phyloP scores from a whole-genome alignment of 2,329 filamentous ascomycete genomes.

The Aspergillus japonicus region DNA sequence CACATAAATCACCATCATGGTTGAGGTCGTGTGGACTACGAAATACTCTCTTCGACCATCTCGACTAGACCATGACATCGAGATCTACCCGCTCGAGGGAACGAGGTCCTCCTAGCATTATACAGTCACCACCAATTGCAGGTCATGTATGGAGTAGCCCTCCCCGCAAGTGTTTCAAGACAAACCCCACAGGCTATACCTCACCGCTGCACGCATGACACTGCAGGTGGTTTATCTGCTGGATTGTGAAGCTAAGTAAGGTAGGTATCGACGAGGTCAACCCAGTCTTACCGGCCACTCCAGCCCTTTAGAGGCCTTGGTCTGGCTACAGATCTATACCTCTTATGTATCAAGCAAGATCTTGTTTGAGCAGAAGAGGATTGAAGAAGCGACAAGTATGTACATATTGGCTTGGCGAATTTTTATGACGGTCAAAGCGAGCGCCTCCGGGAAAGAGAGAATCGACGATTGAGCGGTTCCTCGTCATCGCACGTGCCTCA shows the following conservation, averaged over 20 bases:
- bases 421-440: too few species aligned
- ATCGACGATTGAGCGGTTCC: conserved; percentile 11
- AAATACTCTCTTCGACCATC: too few species aligned
- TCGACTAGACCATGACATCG: too few species aligned
- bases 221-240: background rate
- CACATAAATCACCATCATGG: too few species aligned
- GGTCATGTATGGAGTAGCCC: background rate
- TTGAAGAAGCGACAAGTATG: too few species aligned
- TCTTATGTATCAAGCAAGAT: too few species aligned
- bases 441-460: background rate
- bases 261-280: background rate
- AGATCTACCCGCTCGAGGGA: background rate
- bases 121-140: background rate
- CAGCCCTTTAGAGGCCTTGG: background rate
- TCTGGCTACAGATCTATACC: background rate
- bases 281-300: background rate
- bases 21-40: too few species aligned
- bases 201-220: background rate
- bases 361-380: too few species aligned
- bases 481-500: conserved; percentile 6
- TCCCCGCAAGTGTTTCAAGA: background rate
- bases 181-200: background rate
- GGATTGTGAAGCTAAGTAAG: background rate
- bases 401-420: too few species aligned
- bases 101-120: background rate